Conservation (phyloP, 257 asterid species). For the Avicennia marina region DNA sequence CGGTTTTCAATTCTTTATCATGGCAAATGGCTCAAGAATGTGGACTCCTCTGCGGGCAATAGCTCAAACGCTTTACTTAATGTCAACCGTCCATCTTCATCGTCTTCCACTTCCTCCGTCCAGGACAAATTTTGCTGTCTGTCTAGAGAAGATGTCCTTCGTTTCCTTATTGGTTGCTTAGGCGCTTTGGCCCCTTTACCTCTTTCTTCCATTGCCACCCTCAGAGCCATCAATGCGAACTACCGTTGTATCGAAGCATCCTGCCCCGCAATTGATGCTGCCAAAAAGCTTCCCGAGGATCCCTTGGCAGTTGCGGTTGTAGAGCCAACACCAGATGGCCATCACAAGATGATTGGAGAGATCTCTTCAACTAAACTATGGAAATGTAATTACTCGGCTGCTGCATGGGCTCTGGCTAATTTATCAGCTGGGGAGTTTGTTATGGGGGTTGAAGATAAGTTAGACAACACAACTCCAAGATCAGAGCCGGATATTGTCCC, state of each 20-base stretch:
- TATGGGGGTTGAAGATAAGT: conserved; percentile 78
- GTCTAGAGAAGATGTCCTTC: conserved; percentile 88
- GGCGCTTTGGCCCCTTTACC: conserved; percentile 98
- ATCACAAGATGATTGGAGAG: conserved; percentile 69
- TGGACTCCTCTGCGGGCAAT: conserved; percentile 33
- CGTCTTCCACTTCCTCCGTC: conserved; percentile 47
- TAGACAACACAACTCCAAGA: conserved; percentile 31
- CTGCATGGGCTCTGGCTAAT: conserved; percentile 93
- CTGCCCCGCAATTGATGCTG: conserved; percentile 61
- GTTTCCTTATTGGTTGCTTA: conserved; percentile 90
- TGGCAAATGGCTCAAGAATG: conserved; percentile 86
- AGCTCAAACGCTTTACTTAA: conserved; percentile 20
- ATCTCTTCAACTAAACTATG: conserved; percentile 82
- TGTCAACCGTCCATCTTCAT: neutral
- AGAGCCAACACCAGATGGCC: conserved; percentile 55
- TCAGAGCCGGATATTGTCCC: conserved; percentile 35
- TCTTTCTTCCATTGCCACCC: conserved; percentile 73
- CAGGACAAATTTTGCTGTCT: conserved; percentile 80
- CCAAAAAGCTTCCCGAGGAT: conserved; percentile 50
- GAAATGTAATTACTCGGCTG: conserved; percentile 81
- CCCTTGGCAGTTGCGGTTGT: conserved; percentile 89
- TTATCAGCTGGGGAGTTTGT: conserved; percentile 86
- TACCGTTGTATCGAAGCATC: conserved; percentile 63
- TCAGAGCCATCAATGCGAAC: conserved; percentile 65
- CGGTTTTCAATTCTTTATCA: conserved; percentile 83